Conservation (phyloP, 306 rosid genomes). For the Boehmeria nivea region DNA sequence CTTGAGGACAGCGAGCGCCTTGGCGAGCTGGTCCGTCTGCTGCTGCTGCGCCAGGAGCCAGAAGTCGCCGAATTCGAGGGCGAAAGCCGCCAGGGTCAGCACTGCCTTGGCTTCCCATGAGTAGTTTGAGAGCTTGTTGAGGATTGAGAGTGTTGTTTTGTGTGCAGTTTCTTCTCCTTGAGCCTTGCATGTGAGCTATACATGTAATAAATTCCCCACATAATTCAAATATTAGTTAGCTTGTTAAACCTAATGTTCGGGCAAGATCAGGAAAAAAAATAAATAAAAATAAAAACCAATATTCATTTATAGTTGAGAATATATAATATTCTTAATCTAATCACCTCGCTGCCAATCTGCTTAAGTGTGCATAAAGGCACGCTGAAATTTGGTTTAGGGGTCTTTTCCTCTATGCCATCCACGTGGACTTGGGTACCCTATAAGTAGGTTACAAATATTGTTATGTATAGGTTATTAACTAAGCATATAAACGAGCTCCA, state of each 20-base stretch:
- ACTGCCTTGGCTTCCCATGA: conserved; percentile 65
- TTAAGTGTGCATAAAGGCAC: conserved; percentile 48
- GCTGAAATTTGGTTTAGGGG: conserved; percentile 26
- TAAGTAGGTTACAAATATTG: background rate
- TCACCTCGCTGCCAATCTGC: conserved; percentile 36
- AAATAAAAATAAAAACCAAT: background rate
- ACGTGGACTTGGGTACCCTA: conserved; percentile 33
- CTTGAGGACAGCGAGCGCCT: conserved; percentile 47
- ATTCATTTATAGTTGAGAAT: no score
- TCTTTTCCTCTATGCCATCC: conserved; percentile 38
- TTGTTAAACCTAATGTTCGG: background rate
- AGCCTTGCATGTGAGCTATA: conserved; percentile 62
- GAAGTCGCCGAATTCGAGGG: conserved; percentile 58
- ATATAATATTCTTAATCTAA: no score
- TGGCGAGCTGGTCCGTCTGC: conserved; percentile 45
- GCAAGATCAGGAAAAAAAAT: background rate
- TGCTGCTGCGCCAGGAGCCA: conserved; percentile 49
- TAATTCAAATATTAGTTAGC: background rate
- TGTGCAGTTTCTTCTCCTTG: conserved; percentile 50
- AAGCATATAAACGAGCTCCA: background rate
- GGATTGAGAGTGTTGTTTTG: conserved; percentile 43
- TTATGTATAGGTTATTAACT: no score
- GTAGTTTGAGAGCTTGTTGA: conserved; percentile 39
- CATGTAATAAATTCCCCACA: background rate
- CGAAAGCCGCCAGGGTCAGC: conserved; percentile 64